These are phyloP conservation scores for Pythium brachiatum DNA, from an alignment of 352 stramenopile genomes.

Conservation along the genomic window DNA sequence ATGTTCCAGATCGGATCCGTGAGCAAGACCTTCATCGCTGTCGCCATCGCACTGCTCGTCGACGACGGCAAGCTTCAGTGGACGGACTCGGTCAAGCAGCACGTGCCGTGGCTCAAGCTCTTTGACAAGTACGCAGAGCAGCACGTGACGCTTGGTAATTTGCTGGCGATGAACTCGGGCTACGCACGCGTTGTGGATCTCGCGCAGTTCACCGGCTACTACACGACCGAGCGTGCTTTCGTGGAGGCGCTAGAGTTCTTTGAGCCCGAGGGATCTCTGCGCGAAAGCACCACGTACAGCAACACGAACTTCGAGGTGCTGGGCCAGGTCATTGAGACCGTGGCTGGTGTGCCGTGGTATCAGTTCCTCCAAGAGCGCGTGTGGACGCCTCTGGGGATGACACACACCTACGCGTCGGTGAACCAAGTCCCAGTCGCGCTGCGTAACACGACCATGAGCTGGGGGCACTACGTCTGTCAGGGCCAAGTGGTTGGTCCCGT, in stretches of 20 bases:
- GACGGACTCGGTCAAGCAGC: conserved; percentile 52
- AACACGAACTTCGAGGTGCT: conserved; percentile 61
- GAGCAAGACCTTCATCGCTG: conserved; percentile 59
- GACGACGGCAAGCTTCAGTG: conserved; percentile 54
- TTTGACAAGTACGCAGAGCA: conserved; percentile 59
- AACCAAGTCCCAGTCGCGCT: background rate
- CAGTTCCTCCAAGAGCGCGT: conserved; percentile 44
- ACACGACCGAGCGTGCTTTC: conserved; percentile 33
- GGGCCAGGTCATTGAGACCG: conserved; percentile 44
- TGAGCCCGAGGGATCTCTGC: conserved; percentile 38
- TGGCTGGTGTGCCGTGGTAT: conserved; percentile 42
- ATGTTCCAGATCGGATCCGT: conserved; percentile 73
- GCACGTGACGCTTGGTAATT: conserved; percentile 47
- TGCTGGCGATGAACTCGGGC: conserved; percentile 63
- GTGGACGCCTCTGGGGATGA: conserved; percentile 58
- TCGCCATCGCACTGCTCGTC: conserved; percentile 31
- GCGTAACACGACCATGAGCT: conserved; percentile 6
- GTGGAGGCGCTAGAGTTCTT: conserved; percentile 32
- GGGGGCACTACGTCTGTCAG: conserved; percentile 44
- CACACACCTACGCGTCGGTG: conserved; percentile 39
- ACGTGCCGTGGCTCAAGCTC: conserved; percentile 47
- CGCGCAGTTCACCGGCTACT: conserved; percentile 32
- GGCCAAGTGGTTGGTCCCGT: conserved; percentile 41
- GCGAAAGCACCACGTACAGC: conserved; percentile 45
- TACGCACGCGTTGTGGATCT: conserved; percentile 31